A percentile compares a stretch with the other conserved stretches of the same genome.
Conservation (phyloP, 805 yeast species). For the Cyberlindnera subsufficiens region DNA sequence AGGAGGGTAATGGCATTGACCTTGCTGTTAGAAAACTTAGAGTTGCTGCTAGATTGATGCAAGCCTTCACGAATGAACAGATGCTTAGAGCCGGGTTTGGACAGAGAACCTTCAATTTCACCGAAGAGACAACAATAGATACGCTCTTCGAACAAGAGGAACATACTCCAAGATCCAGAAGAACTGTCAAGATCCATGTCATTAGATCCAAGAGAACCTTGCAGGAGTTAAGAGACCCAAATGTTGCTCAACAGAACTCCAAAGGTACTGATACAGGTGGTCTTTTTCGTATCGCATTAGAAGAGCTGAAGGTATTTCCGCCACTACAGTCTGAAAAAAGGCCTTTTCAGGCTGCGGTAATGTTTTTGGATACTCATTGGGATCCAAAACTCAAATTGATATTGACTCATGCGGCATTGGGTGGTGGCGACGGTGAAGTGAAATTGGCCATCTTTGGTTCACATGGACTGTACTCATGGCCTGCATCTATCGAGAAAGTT, state of each 20-base stretch:
- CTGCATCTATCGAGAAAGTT: constrained; percentile 69
- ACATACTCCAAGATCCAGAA: constrained; percentile 31
- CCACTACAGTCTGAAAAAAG: constrained; percentile 40
- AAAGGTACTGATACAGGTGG: constrained; percentile 71
- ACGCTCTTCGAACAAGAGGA: constrained; percentile 45
- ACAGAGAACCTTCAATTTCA: constrained; percentile 67
- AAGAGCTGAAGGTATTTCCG: constrained; percentile 52
- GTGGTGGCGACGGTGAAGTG: constrained; percentile 72
- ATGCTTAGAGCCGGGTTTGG: constrained; percentile 78
- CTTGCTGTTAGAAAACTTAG: constrained; percentile 69
- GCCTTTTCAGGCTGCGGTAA: constrained; percentile 73
- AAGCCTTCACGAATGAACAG: constrained; percentile 86
- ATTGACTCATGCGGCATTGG: constrained; percentile 87
- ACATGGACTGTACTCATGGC: constrained; percentile 91
- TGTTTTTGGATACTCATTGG: constrained; percentile 83
- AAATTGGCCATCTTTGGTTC: constrained; percentile 90
- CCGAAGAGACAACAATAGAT: constrained; percentile 53
- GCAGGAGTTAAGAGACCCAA: constrained; percentile 67
- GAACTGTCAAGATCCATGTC: constrained; percentile 73
- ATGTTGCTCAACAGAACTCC: constrained; percentile 82
- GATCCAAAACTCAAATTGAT: constrained; percentile 55
- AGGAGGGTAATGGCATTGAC: constrained; percentile 63
- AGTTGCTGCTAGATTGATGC: constrained; percentile 83
- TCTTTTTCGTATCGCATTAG: constrained; percentile 71
- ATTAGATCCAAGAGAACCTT: constrained; percentile 61